Percentiles rank a stretch among this genome's conserved stretches.
These are phyloP conservation scores for Drosera spatulata DNA, from an alignment of 179 eudicot genomes.

Conservation along the genomic window DNA sequence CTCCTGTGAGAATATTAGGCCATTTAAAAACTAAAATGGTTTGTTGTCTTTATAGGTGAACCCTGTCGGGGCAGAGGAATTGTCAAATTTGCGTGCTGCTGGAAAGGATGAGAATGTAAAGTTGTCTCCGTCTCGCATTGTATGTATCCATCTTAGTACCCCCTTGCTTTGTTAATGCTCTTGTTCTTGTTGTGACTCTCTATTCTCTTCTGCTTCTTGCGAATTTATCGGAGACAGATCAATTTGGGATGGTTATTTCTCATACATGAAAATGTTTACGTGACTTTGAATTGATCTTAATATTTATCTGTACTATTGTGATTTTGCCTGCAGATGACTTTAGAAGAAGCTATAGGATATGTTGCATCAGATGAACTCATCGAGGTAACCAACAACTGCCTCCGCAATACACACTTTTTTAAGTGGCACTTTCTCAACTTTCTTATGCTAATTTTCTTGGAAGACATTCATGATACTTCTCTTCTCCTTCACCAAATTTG, in stretches of 20 bases:
- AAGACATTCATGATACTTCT: no score
- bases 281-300: no score
- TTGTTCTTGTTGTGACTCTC: not conserved
- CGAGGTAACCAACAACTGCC: conserved; percentile 43
- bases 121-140: conserved; percentile 86
- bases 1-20: no score
- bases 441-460: no score
- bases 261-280: no score
- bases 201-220: not conserved
- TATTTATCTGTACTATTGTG: not conserved
- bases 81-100: conserved; percentile 69
- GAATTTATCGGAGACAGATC: not conserved
- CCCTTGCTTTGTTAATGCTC: not conserved
- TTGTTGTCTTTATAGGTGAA: conserved; percentile 45
- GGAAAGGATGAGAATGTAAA: conserved; percentile 83
- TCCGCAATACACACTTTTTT: no score
- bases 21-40: not conserved
- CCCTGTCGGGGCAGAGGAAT: conserved; percentile 77
- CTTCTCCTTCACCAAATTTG: no score
- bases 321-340: conserved; percentile 48
- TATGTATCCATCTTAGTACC: conserved; percentile 25
- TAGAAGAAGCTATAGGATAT: conserved; percentile 96
- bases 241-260: no score
- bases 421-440: no score
- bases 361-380: conserved; percentile 95